Evolutionary conservation across 139 green algal species (phyloP).

Genomic region (Volvox reticuliferus): DNA sequence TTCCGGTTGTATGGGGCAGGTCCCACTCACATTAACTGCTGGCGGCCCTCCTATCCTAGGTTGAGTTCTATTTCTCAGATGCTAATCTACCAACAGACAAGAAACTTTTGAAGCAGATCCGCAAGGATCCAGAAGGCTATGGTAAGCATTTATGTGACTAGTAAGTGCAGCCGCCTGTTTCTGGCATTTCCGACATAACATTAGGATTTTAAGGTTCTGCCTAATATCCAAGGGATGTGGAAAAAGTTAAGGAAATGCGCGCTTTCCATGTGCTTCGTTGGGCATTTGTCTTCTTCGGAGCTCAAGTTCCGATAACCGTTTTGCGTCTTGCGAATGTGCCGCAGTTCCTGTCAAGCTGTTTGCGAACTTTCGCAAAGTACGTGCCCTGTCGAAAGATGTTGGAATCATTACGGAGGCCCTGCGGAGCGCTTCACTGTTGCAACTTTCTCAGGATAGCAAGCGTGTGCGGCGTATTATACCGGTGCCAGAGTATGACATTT

Average conservation of each 20-base stretch:
- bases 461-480: constrained; percentile 50
- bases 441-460: constrained; percentile 55
- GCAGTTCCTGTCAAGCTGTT: constrained; percentile 78
- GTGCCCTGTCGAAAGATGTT: constrained; percentile 60
- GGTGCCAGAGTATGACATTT: constrained; percentile 68
- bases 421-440: constrained; percentile 38
- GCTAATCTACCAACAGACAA: constrained; percentile 83
- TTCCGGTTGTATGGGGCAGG: too few relatives aligned
- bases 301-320: neutral
- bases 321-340: neutral
- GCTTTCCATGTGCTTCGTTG: too few relatives aligned
- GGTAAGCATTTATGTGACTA: constrained; percentile 58
- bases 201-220: too few relatives aligned
- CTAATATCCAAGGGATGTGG: too few relatives aligned
- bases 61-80: constrained; percentile 88
- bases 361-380: constrained; percentile 72
- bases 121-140: constrained; percentile 73
- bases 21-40: neutral
- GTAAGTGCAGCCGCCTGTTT: neutral
- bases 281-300: neutral
- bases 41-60: constrained; percentile 48
- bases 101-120: constrained; percentile 78
- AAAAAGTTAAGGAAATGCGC: too few relatives aligned
- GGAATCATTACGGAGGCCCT: constrained; percentile 61
- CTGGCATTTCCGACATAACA: too few relatives aligned